Evolutionary conservation across 139 green algal species (phyloP).

Genomic region (Chlamydomonas sp.): DNA sequence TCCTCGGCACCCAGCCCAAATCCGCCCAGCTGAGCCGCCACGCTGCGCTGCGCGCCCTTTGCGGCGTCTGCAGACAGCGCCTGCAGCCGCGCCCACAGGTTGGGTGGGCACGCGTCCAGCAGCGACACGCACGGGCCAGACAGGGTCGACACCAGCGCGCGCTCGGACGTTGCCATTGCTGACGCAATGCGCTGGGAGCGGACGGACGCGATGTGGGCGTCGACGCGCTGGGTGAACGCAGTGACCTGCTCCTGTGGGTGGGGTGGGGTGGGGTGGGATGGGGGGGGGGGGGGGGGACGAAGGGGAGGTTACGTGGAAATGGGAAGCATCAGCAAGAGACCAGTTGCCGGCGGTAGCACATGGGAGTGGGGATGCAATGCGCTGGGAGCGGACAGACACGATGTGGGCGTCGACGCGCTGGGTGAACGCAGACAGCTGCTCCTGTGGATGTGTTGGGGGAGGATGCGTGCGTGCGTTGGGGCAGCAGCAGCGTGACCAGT

Average conservation of each 20-base stretch:
- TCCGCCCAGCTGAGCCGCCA: constrained; percentile 32
- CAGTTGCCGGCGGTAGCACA: background rate
- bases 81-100: constrained; percentile 64
- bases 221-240: constrained; percentile 1
- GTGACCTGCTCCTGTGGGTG: background rate
- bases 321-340: background rate
- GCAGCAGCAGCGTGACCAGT: background rate
- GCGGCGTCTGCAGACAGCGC: constrained; percentile 20
- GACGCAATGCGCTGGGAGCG: constrained; percentile 1
- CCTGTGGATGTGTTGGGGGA: background rate
- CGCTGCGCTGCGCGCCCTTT: too few species aligned
- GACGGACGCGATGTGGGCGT: constrained; percentile 11
- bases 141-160: background rate
- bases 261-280: background rate
- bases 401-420: constrained; percentile 16
- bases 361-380: background rate
- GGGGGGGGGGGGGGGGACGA: background rate
- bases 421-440: background rate
- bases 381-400: background rate
- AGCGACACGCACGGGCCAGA: constrained; percentile 25
- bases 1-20: constrained; percentile 40
- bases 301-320: background rate
- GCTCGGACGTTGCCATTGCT: constrained; percentile 6
- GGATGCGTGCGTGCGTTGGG: too few species aligned
- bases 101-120: constrained; percentile 28